phyloP scores from a whole-genome alignment of 2,329 filamentous ascomycete species.

The Penicillium frequentans region DNA sequence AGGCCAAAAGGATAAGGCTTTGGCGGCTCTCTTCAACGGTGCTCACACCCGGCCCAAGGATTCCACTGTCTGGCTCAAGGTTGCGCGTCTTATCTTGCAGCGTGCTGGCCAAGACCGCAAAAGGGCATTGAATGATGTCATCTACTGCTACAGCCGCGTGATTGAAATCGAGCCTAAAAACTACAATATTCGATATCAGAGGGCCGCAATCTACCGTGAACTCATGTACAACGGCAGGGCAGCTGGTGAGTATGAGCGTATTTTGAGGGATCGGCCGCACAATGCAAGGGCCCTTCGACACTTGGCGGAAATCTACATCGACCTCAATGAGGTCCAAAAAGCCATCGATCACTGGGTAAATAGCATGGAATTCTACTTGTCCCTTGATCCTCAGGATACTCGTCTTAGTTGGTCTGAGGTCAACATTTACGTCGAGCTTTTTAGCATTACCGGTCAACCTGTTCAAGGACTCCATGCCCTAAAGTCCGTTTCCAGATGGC shows the following conservation, averaged over 20 bases:
- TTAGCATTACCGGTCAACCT: conserved; percentile 64
- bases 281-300: conserved; percentile 56
- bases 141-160: conserved; percentile 56
- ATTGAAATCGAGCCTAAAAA: conserved; percentile 54
- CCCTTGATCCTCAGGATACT: conserved; percentile 44
- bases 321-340: conserved; percentile 49
- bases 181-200: conserved; percentile 54
- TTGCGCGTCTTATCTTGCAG: conserved; percentile 56
- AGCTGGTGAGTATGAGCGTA: conserved; percentile 53
- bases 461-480: conserved; percentile 67
- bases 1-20: conserved; percentile 57
- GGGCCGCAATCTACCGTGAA: conserved; percentile 57
- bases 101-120: conserved; percentile 47
- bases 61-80: conserved; percentile 56
- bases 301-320: conserved; percentile 58
- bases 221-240: conserved; percentile 49
- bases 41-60: conserved; percentile 58
- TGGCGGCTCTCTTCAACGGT: conserved; percentile 58
- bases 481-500: conserved; percentile 75
- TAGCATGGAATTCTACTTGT: conserved; percentile 52
- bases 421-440: conserved; percentile 80
- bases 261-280: conserved; percentile 55
- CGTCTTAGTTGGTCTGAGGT: conserved; percentile 75
- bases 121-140: conserved; percentile 47
- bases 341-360: conserved; percentile 54